A percentile compares a stretch with the other conserved stretches of the same genome.
phyloP scores from a whole-genome alignment of 495 filamentous ascomycete species.

The Xylaria palmicola region DNA sequence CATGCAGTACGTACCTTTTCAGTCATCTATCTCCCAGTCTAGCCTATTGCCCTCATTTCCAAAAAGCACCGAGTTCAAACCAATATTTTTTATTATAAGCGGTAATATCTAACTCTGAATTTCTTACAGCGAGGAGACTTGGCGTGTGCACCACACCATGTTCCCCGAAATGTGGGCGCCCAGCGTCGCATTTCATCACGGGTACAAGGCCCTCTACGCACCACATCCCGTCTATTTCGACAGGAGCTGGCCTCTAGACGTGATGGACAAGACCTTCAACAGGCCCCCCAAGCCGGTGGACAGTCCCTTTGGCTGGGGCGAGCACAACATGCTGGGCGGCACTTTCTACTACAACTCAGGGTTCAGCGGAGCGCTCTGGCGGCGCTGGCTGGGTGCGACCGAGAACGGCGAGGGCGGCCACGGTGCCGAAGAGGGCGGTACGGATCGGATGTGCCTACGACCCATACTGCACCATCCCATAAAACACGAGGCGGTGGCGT shows the following conservation, averaged over 20 bases:
- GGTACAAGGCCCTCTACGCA: constrained; percentile 81
- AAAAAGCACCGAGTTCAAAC: too few relatives aligned
- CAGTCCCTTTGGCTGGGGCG: constrained; percentile 48
- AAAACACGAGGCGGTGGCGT: constrained; percentile 46
- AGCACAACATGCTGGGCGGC: constrained; percentile 49
- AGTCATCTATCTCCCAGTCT: neutral
- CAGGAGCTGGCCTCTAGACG: constrained; percentile 66
- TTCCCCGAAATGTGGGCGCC: constrained; percentile 88
- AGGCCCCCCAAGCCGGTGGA: constrained; percentile 51
- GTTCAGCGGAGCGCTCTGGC: constrained; percentile 45
- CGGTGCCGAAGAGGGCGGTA: constrained; percentile 36
- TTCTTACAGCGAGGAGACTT: constrained; percentile 55
- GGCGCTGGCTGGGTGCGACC: constrained; percentile 46
- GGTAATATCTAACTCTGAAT: neutral
- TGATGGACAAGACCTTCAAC: constrained; percentile 75
- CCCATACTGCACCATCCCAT: constrained; percentile 81
- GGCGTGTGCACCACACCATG: constrained; percentile 67
- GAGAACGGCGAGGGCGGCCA: constrained; percentile 46
- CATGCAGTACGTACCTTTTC: constrained; percentile 58
- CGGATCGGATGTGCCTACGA: constrained; percentile 78
- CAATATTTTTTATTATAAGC: neutral
- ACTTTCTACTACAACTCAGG: constrained; percentile 51
- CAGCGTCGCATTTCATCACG: constrained; percentile 73
- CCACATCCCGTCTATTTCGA: constrained; percentile 84
- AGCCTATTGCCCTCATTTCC: too few relatives aligned